Conservation (phyloP, 768 basidiomycete genomes). For the Termitomyces bulborhizus region DNA sequence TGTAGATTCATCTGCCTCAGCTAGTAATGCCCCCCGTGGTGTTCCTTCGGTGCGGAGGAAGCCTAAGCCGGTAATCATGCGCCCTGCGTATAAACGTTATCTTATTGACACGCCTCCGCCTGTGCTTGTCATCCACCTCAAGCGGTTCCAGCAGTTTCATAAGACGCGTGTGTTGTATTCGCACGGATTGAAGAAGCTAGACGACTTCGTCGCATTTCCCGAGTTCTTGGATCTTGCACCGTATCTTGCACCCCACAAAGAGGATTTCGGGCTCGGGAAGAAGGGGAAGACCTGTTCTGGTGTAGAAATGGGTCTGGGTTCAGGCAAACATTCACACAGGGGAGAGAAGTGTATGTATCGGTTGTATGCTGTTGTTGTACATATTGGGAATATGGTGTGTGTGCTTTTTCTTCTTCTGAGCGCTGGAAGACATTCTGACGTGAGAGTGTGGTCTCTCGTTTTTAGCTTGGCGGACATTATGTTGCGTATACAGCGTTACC, state of each 20-base stretch:
- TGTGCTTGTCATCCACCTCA: conserved; percentile 86
- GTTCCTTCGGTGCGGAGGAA: conserved; percentile 9
- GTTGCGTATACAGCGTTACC: conserved; percentile 79
- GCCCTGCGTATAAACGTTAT: conserved; percentile 91
- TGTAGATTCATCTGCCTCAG: conserved; percentile 11
- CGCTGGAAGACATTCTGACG: conserved; percentile 1
- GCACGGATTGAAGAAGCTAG: conserved; percentile 80
- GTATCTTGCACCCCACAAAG: conserved; percentile 77
- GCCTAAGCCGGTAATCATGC: conserved; percentile 62
- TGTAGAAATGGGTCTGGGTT: conserved; percentile 10
- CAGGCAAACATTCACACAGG: conserved; percentile 1
- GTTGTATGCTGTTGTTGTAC: conserved; percentile 78
- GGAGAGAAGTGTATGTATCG: conserved; percentile 52
- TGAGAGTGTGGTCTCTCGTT: conserved; percentile 7
- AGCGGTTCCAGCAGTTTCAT: conserved; percentile 85
- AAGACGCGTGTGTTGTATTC: conserved; percentile 60
- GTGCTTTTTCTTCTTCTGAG: not conserved
- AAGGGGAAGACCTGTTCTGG: conserved; percentile 19
- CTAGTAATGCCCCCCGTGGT: not conserved
- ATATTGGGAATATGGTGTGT: conserved; percentile 82
- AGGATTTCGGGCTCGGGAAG: conserved; percentile 54
- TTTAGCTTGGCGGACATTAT: conserved; percentile 84
- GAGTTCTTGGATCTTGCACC: conserved; percentile 80
- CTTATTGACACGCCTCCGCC: conserved; percentile 83
- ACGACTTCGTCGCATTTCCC: conserved; percentile 89